Evolutionary conservation across 306 rosid species (phyloP).

Genomic region (Prunus persica): DNA sequence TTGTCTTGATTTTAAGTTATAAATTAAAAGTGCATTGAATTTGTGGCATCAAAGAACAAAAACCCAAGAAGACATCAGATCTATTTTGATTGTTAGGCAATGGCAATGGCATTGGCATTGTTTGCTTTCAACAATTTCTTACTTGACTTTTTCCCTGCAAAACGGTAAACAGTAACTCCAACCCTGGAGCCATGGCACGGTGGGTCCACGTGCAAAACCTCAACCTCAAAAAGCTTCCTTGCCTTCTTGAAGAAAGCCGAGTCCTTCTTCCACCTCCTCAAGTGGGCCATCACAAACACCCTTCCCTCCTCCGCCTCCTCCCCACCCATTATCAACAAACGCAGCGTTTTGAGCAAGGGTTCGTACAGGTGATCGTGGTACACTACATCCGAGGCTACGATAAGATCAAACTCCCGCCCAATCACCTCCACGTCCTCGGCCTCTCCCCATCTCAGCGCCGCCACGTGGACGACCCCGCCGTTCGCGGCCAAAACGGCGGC

Average conservation of each 20-base stretch:
- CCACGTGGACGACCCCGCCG: conserved; percentile 57
- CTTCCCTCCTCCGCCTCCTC: conserved; percentile 18
- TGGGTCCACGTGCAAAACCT: conserved; percentile 49
- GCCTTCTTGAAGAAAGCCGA: conserved; percentile 79
- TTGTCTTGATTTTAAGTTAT: not conserved
- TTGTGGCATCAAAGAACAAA: not conserved
- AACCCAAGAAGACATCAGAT: not conserved
- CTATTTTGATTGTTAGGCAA: not conserved
- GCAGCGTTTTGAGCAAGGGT: conserved; percentile 74
- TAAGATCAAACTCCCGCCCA: conserved; percentile 61
- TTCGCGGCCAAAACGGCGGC: conserved; percentile 32
- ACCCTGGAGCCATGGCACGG: conserved; percentile 62
- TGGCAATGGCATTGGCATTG: not conserved
- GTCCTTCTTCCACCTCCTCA: conserved; percentile 90
- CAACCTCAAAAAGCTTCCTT: conserved; percentile 53
- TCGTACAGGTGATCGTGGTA: conserved; percentile 79
- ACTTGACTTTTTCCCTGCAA: conserved; percentile 28
- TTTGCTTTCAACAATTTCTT: not conserved
- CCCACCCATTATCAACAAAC: conserved; percentile 28
- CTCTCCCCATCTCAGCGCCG: conserved; percentile 76
- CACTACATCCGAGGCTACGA: conserved; percentile 85
- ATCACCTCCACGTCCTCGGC: conserved; percentile 49
- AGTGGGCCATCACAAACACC: conserved; percentile 80
- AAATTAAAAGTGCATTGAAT: not conserved
- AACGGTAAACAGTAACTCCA: conserved; percentile 71